Base-by-base conservation (phyloP, 768 basidiomycete species). In the Russula sp. region DNA sequence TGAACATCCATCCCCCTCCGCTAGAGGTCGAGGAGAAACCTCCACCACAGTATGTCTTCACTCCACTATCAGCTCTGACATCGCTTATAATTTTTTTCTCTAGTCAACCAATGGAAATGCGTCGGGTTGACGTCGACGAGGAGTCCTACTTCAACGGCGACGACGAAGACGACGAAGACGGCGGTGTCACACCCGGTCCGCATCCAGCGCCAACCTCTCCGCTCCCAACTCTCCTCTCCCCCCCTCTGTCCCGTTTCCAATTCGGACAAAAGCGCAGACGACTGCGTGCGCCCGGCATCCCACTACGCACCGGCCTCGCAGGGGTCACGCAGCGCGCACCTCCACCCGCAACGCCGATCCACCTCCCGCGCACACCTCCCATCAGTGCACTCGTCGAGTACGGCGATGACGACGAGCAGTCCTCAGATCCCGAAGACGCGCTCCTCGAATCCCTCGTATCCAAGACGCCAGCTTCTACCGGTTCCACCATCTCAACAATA, bases 111-210 rank as follows among this genome's bases (percentile, higher is more conserved):
- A 54, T 28, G 32, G 53, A 75, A 61, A 81, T 80, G 49, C 82
- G 81, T 36, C 73, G 76, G 38, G 74, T 86, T 62, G 91, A 92
- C 67, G 80, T 80, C 6, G 89, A 91, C 65, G 95, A 98, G 73
- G 95, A 98, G 73, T 84, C 88, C 64, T 98, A 97, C 77, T 98
- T 97, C 82, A 93, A 95, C 70, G 82, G 79, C 32, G 90, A 91
- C 46, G 92, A 94, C 66, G 90, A 93, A 49, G 94, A 94, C 68
- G 78, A 81, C 38, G 79, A 81, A 20, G 80, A 75, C 24, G 71
- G 70, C 64, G 24, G 73, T 24, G 72, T 75, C 38, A 73, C 75
- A 22, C 71, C 73, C 56, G 72, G 64, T 9, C 64, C 64, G 16
- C 64, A 65, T 16, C 64, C 64, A 14, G 63, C 53, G 26, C 63